Evolutionary conservation across 2,329 filamentous ascomycete genomes (phyloP).

Genomic region (Plectosphaerella sp.): DNA sequence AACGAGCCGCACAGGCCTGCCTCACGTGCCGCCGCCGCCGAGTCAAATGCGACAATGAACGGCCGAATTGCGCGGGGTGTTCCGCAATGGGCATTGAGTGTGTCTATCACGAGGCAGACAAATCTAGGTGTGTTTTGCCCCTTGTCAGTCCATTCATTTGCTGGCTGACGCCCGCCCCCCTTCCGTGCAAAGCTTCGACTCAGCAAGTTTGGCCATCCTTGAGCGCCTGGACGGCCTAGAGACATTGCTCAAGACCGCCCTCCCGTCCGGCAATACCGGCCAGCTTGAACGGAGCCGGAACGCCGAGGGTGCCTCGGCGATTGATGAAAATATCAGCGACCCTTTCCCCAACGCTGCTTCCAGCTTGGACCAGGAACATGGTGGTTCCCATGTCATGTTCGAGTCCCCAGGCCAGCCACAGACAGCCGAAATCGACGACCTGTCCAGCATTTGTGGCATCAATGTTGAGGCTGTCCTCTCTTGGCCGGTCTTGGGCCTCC

Average conservation of each 20-base stretch:
- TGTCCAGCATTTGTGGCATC: background rate
- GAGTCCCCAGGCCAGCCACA: background rate
- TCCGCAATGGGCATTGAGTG: conserved; percentile 2
- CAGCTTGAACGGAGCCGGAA: background rate
- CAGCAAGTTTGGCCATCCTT: conserved; percentile 3
- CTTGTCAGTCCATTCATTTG: background rate
- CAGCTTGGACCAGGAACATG: background rate
- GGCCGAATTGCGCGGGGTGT: background rate
- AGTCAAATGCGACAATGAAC: conserved; percentile 3
- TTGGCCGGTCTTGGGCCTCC: background rate
- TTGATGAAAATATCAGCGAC: background rate
- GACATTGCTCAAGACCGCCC: background rate
- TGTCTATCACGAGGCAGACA: conserved; percentile 4
- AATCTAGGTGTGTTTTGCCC: background rate
- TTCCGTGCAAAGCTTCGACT: background rate
- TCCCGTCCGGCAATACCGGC: background rate
- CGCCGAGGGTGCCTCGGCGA: background rate
- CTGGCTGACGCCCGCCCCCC: background rate
- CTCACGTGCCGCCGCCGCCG: conserved; percentile 2
- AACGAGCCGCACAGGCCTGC: conserved; percentile 3
- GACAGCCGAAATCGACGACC: background rate
- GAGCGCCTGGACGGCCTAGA: background rate
- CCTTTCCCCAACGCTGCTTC: background rate
- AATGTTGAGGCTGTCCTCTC: background rate
- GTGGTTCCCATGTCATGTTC: background rate